These are phyloP conservation scores for Arachis hypogaea DNA, from an alignment of 306 rosid species.

Conservation along the genomic window DNA sequence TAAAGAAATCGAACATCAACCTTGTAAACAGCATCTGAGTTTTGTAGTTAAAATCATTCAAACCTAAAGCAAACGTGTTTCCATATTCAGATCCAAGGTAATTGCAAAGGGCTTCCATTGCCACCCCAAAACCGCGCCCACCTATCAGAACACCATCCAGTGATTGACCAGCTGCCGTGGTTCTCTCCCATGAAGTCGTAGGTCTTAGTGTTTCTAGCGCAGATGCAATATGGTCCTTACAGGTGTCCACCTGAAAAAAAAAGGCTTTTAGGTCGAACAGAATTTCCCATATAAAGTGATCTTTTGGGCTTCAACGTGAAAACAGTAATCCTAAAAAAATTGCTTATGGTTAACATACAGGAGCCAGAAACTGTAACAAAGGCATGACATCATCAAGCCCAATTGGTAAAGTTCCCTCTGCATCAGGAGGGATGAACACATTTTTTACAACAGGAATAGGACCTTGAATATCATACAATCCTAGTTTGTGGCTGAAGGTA, in stretches of 20 bases:
- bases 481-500: conserved; percentile 95
- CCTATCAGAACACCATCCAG: conserved; percentile 91
- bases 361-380: conserved; percentile 91
- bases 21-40: conserved; percentile 20
- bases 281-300: conserved; percentile 6
- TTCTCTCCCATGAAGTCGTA: conserved; percentile 97
- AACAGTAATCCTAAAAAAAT: conserved; percentile 12
- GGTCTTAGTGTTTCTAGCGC: conserved; percentile 97
- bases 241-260: conserved; percentile 78
- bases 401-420: conserved; percentile 70
- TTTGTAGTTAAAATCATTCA: conserved; percentile 38
- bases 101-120: conserved; percentile 90
- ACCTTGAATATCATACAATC: conserved; percentile 93
- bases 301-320: conserved; percentile 10
- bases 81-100: conserved; percentile 98
- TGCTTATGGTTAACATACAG: conserved; percentile 60
- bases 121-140: conserved; percentile 92
- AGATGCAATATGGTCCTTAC: conserved; percentile 88
- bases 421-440: conserved; percentile 83
- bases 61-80: conserved; percentile 93
- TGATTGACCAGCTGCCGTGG: conserved; percentile 86
- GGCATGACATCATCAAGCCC: conserved; percentile 99
- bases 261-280: conserved; percentile 34
- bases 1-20: conserved; percentile 25
- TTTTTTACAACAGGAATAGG: conserved; percentile 91